phyloP scores from a whole-genome alignment of 164 flowering plant species.

The Chimonanthus salicifolius region DNA sequence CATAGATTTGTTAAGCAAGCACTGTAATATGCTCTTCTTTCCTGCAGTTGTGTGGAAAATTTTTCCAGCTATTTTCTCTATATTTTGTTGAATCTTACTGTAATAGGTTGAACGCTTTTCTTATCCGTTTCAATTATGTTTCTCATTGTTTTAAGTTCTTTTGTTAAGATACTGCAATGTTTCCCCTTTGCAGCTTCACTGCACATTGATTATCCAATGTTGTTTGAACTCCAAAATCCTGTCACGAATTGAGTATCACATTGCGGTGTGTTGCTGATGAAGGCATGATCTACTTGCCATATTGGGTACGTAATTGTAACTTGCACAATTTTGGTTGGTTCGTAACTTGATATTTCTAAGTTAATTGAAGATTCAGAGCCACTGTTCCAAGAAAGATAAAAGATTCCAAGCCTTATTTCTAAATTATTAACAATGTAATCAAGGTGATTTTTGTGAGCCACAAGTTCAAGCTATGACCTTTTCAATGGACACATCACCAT shows the following conservation, averaged over 20 bases:
- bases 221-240: constrained; percentile 74
- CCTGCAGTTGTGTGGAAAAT: background rate
- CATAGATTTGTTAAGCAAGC: background rate
- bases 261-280: constrained; percentile 98
- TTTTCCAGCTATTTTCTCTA: background rate
- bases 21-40: too few relatives aligned
- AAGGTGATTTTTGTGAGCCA: too few relatives aligned
- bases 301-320: constrained; percentile 9
- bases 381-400: too few relatives aligned
- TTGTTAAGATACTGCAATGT: background rate
- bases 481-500: too few relatives aligned
- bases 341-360: background rate
- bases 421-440: background rate
- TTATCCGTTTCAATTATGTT: background rate
- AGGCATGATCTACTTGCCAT: constrained; percentile 68
- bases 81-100: background rate
- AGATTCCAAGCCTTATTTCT: background rate
- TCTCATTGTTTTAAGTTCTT: background rate
- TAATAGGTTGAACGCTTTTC: background rate
- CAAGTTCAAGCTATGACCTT: too few relatives aligned
- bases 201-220: constrained; percentile 88
- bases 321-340: background rate
- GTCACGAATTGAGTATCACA: constrained; percentile 72
- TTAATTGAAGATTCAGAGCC: background rate
- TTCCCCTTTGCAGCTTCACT: constrained; percentile 40